These are phyloP conservation scores for Sutorius australiensis DNA, from an alignment of 768 basidiomycete species.

Conservation along the genomic window DNA sequence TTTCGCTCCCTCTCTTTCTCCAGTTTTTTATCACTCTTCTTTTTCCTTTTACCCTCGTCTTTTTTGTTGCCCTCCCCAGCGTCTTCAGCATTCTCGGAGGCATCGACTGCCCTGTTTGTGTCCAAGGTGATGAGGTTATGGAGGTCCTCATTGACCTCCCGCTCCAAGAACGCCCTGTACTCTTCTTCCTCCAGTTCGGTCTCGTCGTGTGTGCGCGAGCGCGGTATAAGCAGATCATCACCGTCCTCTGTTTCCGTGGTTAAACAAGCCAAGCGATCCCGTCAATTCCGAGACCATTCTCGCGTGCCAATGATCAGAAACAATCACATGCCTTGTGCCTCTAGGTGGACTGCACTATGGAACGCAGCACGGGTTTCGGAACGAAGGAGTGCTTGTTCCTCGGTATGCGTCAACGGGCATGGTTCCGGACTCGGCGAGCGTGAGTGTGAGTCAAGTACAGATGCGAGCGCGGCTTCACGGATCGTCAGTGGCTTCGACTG, in stretches of 20 bases:
- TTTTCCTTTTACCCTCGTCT: constrained; percentile 34
- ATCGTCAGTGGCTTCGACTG: constrained; percentile 73
- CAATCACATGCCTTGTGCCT: constrained; percentile 11
- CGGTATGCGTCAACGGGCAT: constrained; percentile 58
- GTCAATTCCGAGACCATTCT: not conserved
- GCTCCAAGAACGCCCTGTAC: constrained; percentile 76
- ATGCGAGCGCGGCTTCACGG: constrained; percentile 66
- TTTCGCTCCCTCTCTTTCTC: constrained; percentile 28
- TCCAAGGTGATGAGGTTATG: constrained; percentile 60
- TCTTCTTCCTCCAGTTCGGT: constrained; percentile 76
- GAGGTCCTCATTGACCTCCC: constrained; percentile 77
- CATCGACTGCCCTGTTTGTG: constrained; percentile 6
- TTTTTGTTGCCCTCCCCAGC: constrained; percentile 25
- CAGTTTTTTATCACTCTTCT: constrained; percentile 31
- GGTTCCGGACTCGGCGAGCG: constrained; percentile 57
- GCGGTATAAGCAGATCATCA: constrained; percentile 66
- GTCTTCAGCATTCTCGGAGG: constrained; percentile 24
- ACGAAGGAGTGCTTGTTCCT: constrained; percentile 74
- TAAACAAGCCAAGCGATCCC: not conserved
- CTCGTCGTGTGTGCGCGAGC: constrained; percentile 79
- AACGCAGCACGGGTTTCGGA: constrained; percentile 86
- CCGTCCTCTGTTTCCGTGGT: constrained; percentile 40
- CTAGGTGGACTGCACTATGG: constrained; percentile 38
- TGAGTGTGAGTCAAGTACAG: constrained; percentile 52
- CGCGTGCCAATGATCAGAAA: not conserved